Evolutionary conservation across 441 rosid species (phyloP).

Genomic region (Pelargonium cotyledonis): DNA sequence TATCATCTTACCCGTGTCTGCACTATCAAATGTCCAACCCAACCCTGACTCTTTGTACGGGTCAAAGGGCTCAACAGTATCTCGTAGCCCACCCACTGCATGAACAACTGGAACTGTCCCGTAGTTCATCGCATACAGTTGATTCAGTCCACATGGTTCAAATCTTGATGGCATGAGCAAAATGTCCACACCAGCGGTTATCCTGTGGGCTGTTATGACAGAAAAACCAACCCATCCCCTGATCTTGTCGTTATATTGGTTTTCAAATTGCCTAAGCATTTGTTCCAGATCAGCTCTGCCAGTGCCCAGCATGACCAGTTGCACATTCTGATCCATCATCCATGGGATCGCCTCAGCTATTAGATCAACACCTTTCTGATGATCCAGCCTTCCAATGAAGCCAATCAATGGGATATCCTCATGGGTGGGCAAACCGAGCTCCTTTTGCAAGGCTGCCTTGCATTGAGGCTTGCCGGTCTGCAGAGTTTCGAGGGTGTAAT

Average conservation of each 20-base stretch:
- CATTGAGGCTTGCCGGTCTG: conserved; percentile 69
- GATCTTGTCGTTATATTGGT: conserved; percentile 46
- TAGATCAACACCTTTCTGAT: conserved; percentile 92
- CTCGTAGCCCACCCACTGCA: conserved; percentile 89
- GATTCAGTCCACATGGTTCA: conserved; percentile 95
- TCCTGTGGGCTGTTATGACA: conserved; percentile 69
- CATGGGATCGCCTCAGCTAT: conserved; percentile 93
- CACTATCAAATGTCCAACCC: conserved; percentile 91
- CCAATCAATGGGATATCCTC: conserved; percentile 74
- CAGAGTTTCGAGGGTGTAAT: conserved; percentile 69
- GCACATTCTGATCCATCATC: conserved; percentile 82
- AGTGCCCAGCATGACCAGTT: conserved; percentile 80
- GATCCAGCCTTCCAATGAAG: conserved; percentile 88
- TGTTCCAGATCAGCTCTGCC: conserved; percentile 79
- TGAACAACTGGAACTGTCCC: conserved; percentile 90
- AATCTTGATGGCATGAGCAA: conserved; percentile 96
- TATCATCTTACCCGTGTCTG: conserved; percentile 56
- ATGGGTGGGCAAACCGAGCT: conserved; percentile 67
- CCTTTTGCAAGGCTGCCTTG: conserved; percentile 85
- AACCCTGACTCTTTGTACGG: conserved; percentile 67
- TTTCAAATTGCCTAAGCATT: conserved; percentile 64
- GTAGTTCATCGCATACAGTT: conserved; percentile 91
- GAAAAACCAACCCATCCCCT: conserved; percentile 96
- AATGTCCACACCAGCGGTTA: conserved; percentile 82
- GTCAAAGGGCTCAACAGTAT: conserved; percentile 76